phyloP scores from a whole-genome alignment of 768 basidiomycete species.

The Mycena rosella region DNA sequence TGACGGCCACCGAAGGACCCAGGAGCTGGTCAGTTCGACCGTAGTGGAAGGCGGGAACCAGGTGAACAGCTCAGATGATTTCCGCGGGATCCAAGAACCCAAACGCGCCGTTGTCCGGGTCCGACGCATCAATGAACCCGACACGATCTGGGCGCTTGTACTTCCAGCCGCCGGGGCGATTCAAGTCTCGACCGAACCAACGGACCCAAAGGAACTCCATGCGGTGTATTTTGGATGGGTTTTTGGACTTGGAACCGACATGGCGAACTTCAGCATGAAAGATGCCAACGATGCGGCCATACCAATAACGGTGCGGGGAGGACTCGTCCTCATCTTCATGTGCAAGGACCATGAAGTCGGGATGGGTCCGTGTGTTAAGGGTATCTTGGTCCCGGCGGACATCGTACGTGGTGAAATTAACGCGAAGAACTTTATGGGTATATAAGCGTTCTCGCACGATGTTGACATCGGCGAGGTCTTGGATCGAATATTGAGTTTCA shows the following conservation, averaged over 20 bases:
- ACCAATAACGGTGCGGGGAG: conserved; percentile 13
- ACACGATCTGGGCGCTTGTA: neutral
- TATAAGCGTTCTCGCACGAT: conserved; percentile 2
- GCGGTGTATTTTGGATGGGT: neutral
- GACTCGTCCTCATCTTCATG: too few species aligned
- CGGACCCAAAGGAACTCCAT: conserved; percentile 23
- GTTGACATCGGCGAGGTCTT: conserved; percentile 13
- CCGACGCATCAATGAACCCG: too few species aligned
- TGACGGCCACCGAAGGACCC: too few species aligned
- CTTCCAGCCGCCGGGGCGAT: neutral
- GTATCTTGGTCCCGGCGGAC: too few species aligned
- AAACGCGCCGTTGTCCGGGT: neutral
- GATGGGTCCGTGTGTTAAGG: too few species aligned
- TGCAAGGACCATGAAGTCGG: too few species aligned
- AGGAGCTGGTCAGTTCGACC: too few species aligned
- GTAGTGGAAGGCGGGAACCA: too few species aligned
- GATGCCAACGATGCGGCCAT: neutral
- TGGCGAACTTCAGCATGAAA: conserved; percentile 16
- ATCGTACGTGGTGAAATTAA: conserved; percentile 23
- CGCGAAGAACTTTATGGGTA: neutral
- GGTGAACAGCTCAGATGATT: too few species aligned
- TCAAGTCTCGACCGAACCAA: too few species aligned
- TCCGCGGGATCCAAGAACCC: too few species aligned
- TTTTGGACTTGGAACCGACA: conserved; percentile 5
- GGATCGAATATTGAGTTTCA: neutral